Conservation (phyloP, 345 rosid genomes). For the Populus simonii region DNA sequence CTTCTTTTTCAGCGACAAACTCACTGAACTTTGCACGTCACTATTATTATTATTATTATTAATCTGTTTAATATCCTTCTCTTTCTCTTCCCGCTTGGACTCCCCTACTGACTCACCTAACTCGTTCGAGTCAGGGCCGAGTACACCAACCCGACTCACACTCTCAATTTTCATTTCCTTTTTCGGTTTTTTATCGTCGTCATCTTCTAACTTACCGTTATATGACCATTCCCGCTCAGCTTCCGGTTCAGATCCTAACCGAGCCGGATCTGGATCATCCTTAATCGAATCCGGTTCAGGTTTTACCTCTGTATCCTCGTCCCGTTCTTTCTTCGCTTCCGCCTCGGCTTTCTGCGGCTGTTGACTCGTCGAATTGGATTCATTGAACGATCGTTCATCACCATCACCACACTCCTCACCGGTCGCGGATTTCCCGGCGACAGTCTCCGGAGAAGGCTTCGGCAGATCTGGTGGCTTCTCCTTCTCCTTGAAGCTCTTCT, state of each 20-base stretch:
- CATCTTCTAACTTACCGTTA: conserved; percentile 14
- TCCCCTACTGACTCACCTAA: conserved; percentile 35
- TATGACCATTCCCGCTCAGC: conserved; percentile 25
- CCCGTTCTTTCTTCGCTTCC: conserved; percentile 20
- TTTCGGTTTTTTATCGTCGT: conserved; percentile 1
- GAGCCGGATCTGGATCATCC: conserved; percentile 20
- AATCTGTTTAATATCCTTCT: not conserved
- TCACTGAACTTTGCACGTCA: conserved; percentile 70
- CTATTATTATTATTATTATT: conserved; percentile 20
- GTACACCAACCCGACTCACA: conserved; percentile 10
- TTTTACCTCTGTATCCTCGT: conserved; percentile 29
- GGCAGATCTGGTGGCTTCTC: conserved; percentile 34
- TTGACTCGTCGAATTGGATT: conserved; percentile 51
- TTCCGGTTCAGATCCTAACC: conserved; percentile 7
- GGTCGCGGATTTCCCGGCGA: conserved; percentile 19
- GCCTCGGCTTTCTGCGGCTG: conserved; percentile 37
- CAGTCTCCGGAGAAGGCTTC: conserved; percentile 13
- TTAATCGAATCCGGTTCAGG: conserved; percentile 22
- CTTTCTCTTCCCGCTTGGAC: conserved; percentile 37
- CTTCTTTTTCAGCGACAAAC: conserved; percentile 37
- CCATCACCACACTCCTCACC: conserved; percentile 26
- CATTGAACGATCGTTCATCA: conserved; percentile 46
- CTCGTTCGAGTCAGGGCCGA: conserved; percentile 36
- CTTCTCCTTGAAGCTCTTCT: conserved; percentile 30
- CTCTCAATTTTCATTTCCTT: conserved; percentile 22